Conservation (phyloP, 768 basidiomycete species). For the Postia placenta region DNA sequence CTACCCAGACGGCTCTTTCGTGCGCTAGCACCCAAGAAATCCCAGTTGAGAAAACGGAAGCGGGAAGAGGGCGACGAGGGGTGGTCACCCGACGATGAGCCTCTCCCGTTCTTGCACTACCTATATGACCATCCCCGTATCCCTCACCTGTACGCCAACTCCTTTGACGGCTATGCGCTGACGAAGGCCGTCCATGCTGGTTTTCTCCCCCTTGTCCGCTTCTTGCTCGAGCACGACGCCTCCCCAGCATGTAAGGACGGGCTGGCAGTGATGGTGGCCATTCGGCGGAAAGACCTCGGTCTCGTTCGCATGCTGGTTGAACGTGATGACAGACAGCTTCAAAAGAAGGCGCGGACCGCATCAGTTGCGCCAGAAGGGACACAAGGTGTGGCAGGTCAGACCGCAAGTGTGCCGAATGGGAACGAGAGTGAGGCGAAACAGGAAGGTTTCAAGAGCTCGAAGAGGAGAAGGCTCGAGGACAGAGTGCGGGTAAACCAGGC, state of each 20-base stretch:
- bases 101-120: constrained; percentile 58
- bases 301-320: constrained; percentile 79
- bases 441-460: constrained; percentile 22
- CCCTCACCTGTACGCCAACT: constrained; percentile 46
- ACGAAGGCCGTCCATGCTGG: constrained; percentile 67
- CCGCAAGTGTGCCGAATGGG: no score
- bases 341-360: constrained; percentile 11
- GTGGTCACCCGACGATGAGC: constrained; percentile 48
- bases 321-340: constrained; percentile 21
- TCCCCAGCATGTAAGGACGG: constrained; percentile 56
- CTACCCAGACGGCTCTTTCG: constrained; percentile 68
- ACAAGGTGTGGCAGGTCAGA: neutral
- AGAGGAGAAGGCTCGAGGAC: constrained; percentile 54
- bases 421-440: neutral
- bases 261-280: constrained; percentile 72
- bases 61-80: constrained; percentile 5
- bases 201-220: constrained; percentile 57
- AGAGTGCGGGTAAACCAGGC: constrained; percentile 44
- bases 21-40: constrained; percentile 28
- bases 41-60: constrained; percentile 1
- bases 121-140: constrained; percentile 40
- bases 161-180: constrained; percentile 77
- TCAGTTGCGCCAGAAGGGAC: constrained; percentile 18
- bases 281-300: constrained; percentile 57
- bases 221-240: constrained; percentile 68